Evolutionary conservation across 108 stramenopile genomes (phyloP), one percentile per base, ranked within the genome.

Genomic region (Stephanodiscus triporus): DNA sequence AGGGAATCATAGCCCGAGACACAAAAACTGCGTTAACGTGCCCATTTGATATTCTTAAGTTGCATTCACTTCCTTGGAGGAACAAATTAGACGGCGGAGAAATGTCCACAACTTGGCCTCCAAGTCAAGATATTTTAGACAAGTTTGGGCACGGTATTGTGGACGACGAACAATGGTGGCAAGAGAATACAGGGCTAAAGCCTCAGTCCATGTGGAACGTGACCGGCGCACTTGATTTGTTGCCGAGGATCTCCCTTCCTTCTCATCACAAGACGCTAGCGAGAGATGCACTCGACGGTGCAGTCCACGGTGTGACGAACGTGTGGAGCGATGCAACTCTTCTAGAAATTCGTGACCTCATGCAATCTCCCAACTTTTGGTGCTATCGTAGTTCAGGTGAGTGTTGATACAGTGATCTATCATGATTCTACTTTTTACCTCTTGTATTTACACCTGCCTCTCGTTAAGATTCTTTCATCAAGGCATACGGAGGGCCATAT

Each of bases 251-350:
- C 19, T 27, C 72, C 19, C 26, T 73, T 11, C 24, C 67, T 19
- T 19, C 22, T 20, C 54, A 73, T 27, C 72, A 68, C 7, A 73
- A 68, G 55, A 26, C 23, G 9, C 56, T 26, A 29, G 67, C 66
- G 19, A 30, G 29, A 1, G 53, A 57, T 58, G 53, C 22, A 55
- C 29, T 73, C 1, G 67, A 67, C 56, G 66, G 49, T 40, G 65
- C 72, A 23, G 66, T 73, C 16, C 72, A 73, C 26, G 72, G 72
- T 13, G 67, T 68, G 66, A 73, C 72, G 22, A 73, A 73, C 37
- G 66, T 57, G 45, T 68, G 65, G 65, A 73, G 54, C 38, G 53
- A 68, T 38, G 53, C 55, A 16, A 68, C 72, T 59, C 24, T 73
- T 9, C 32, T 55, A 22, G 65, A 36, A 14, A 53, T 73, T 23